Evolutionary conservation across 1,139 yeast genomes (phyloP), one percentile per base, ranked within the genome.

Genomic region (Hyphopichia wangnamkhiaoensis): DNA sequence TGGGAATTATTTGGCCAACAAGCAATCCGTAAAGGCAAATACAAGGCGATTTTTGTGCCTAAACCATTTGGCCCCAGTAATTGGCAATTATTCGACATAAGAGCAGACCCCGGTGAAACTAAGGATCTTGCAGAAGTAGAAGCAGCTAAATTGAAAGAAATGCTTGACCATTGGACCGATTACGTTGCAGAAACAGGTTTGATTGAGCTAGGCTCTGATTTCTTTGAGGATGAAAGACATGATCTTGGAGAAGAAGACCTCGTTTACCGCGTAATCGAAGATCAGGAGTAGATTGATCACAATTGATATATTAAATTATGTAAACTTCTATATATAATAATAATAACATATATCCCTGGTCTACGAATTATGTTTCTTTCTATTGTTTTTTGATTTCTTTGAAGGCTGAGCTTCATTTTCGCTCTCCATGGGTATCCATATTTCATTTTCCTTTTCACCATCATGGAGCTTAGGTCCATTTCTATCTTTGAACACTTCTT

Each of bases 401-500:
- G 15, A 8, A 8, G 29, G 29, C 29, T 26, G 23, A 3, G 3
- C 13, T 16, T 10, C 5, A 6, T 30, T 26, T 27, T 36, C 45
- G 7, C 47, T 47, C 20, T 55, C 58, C 21, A 47, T 44, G 4
- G 68, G 73, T 37, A 75, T 58, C 72, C 74, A 67, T 27, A 75
- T 66, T 37, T 60, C 66, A 32, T 61, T 56, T 10, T 63, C 64
- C 13, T 55, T 58, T 37, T 56, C 61, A 27, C 61, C 73, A 18
- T 59, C 60, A 23, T 68, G 70, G 19, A 52, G 47, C 25, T 52
- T 43, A 34, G 86, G 82, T 5, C 85, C 89, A n/a, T 77, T 72
- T 47, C 80, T 82, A 45, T 71, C 71, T 37, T 77, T 76, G 63
- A 91, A 90, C 1, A 85, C 89, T 42, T 82, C 82, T 61, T 83